phyloP scores from a whole-genome alignment of 805 yeast genomes.

The Komagataella kurtzmanii region DNA sequence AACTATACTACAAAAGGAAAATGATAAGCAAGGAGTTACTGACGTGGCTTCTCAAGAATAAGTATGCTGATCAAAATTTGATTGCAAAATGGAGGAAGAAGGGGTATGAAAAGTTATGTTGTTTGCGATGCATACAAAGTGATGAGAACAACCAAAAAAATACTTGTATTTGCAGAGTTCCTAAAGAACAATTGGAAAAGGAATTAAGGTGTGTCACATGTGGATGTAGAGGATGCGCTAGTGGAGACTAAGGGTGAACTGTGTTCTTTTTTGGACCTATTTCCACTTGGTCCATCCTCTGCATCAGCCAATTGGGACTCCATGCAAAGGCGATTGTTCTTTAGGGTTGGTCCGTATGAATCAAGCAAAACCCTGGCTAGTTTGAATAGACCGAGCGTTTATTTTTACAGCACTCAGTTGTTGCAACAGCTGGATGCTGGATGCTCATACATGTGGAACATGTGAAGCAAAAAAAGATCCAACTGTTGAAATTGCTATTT shows the following conservation, averaged over 20 bases:
- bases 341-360: too few relatives aligned
- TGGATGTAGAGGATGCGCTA: constrained; percentile 80
- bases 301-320: too few relatives aligned
- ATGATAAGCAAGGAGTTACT: constrained; percentile 56
- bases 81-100: constrained; percentile 52
- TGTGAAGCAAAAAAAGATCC: too few relatives aligned
- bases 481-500: too few relatives aligned
- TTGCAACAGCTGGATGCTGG: too few relatives aligned
- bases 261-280: too few relatives aligned
- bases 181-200: constrained; percentile 28
- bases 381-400: too few relatives aligned
- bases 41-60: constrained; percentile 57
- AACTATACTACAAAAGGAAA: constrained; percentile 56
- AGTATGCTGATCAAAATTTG: constrained; percentile 51
- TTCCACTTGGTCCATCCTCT: too few relatives aligned
- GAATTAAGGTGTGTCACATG: constrained; percentile 56
- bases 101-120: constrained; percentile 81
- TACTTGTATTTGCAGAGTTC: constrained; percentile 81
- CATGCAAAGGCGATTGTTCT: too few relatives aligned
- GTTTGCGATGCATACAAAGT: constrained; percentile 62
- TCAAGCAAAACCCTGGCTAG: too few relatives aligned
- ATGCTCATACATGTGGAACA: too few relatives aligned
- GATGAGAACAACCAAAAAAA: constrained; percentile 49
- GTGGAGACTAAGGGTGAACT: constrained; percentile 35
- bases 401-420: too few relatives aligned